Evolutionary conservation across 2,329 filamentous ascomycete genomes (phyloP).

Genomic region (Neofusicoccum sp.): DNA sequence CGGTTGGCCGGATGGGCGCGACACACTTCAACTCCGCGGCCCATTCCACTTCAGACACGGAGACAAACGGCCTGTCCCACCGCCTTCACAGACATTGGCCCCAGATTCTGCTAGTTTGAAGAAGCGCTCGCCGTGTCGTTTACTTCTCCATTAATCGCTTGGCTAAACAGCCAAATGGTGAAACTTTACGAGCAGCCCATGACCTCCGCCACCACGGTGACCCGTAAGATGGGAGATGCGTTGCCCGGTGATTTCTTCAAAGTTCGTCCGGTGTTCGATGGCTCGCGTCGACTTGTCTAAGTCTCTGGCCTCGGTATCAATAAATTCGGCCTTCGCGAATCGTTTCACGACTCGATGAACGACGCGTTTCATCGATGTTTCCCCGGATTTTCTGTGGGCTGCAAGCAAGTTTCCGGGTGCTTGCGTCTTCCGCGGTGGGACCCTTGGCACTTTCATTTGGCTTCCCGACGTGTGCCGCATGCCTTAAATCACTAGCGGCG

Average conservation of each 20-base stretch:
- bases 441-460: not conserved
- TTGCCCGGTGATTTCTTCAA: not conserved
- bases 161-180: too few species aligned
- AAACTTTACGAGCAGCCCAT: too few species aligned
- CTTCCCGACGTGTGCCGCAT: not conserved
- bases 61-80: not conserved
- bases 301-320: not conserved
- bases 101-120: not conserved
- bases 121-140: not conserved
- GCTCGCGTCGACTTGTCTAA: not conserved
- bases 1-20: not conserved
- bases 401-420: not conserved
- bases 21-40: not conserved
- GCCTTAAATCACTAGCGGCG: constrained; percentile 1
- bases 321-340: not conserved
- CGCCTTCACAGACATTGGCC: not conserved
- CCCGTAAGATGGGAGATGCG: too few species aligned
- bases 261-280: not conserved
- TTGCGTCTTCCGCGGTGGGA: not conserved
- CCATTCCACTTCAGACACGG: constrained; percentile 13
- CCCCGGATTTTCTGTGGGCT: constrained; percentile 1
- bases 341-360: constrained; percentile 2
- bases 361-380: constrained; percentile 1
- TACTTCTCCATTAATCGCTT: not conserved
- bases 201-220: too few species aligned